These are phyloP conservation scores for Quercus variabilis DNA, from an alignment of 306 rosid species.

Conservation along the genomic window DNA sequence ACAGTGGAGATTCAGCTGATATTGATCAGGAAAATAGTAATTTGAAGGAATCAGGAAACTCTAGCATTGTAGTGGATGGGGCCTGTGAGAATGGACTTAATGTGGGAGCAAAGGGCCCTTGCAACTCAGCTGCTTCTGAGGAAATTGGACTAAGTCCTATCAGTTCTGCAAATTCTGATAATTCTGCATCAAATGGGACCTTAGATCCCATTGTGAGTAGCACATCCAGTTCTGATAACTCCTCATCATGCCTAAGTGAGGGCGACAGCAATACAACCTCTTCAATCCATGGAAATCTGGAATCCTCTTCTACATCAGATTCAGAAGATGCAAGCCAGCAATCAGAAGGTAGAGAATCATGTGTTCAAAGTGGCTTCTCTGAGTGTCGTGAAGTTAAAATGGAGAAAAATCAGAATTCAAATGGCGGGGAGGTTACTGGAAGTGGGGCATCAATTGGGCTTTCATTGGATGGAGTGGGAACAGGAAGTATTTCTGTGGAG, in stretches of 20 bases:
- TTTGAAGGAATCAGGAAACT: slow-evolving; percentile 44
- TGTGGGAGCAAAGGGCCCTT: slow-evolving; percentile 38
- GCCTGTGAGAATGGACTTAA: slow-evolving; percentile 36
- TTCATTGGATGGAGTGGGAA: slow-evolving; percentile 40
- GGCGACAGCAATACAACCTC: slow-evolving; percentile 77
- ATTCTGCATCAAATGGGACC: slow-evolving; percentile 30
- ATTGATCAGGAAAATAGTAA: slow-evolving; percentile 39
- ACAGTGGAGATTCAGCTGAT: slow-evolving; percentile 31
- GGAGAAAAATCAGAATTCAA: slow-evolving; percentile 35
- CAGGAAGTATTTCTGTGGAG: slow-evolving; percentile 39
- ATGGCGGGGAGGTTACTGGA: slow-evolving; percentile 34
- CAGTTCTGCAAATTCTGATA: slow-evolving; percentile 8
- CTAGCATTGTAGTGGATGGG: slow-evolving; percentile 35
- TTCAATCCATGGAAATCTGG: slow-evolving; percentile 72
- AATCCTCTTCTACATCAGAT: slow-evolving; percentile 82
- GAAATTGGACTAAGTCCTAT: slow-evolving; percentile 35
- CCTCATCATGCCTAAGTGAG: slow-evolving; percentile 84
- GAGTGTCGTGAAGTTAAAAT: slow-evolving; percentile 41
- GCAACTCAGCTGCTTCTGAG: slow-evolving; percentile 39
- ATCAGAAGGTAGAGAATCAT: slow-evolving; percentile 62
- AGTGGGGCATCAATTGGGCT: slow-evolving; percentile 26
- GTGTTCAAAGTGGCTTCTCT: slow-evolving; percentile 46
- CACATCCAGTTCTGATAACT: slow-evolving; percentile 62
- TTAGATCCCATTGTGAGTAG: slow-evolving; percentile 44
- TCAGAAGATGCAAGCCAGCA: slow-evolving; percentile 85